These are phyloP conservation scores for Solanum peruvianum DNA, from an alignment of 257 asterid species.

Conservation along the genomic window DNA sequence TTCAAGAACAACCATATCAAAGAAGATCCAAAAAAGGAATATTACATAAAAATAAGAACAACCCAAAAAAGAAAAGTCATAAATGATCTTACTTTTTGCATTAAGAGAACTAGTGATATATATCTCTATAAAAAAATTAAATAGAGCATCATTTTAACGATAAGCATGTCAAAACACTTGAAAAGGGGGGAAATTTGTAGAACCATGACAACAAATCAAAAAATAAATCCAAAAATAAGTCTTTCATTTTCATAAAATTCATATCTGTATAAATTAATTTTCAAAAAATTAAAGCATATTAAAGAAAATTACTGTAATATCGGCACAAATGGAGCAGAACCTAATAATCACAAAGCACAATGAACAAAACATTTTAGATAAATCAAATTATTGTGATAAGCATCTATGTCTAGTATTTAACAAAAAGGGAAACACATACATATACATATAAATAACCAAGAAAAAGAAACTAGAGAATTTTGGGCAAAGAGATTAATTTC, in stretches of 20 bases:
- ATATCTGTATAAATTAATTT: no score
- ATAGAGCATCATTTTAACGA: background rate
- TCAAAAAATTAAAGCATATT: no score
- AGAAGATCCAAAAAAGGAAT: background rate
- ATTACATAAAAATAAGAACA: no score
- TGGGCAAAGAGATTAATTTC: background rate
- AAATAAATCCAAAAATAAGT: no score
- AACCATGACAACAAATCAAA: background rate
- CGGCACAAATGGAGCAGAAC: background rate
- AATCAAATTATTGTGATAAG: background rate
- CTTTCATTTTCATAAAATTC: background rate
- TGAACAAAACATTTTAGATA: background rate
- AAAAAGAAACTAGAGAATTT: background rate
- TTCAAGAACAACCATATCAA: background rate
- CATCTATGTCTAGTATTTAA: background rate
- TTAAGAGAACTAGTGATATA: background rate
- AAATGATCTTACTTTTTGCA: background rate
- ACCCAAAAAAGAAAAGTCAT: background rate
- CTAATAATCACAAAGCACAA: background rate
- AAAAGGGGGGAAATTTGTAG: background rate
- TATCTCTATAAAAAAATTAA: background rate
- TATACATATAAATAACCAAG: background rate
- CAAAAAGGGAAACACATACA: background rate
- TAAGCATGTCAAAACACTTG: background rate
- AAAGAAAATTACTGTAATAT: no score